These are phyloP conservation scores for Rhodamnia rubescens DNA, from an alignment of 345 rosid species.

Conservation along the genomic window DNA sequence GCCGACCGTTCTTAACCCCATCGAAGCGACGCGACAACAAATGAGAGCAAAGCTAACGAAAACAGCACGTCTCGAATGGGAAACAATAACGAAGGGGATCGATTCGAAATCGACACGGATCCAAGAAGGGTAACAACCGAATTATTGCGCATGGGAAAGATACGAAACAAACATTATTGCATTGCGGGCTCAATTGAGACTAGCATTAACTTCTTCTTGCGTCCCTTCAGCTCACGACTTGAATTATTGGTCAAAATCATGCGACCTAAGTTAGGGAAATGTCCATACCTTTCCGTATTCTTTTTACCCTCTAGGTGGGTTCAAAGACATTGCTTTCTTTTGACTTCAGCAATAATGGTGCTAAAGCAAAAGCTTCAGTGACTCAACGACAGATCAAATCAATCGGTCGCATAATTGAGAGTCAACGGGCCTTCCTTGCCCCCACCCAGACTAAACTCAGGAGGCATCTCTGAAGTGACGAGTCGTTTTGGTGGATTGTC, in stretches of 20 bases:
- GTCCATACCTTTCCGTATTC: not conserved
- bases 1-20: not conserved
- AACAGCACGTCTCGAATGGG: not conserved
- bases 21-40: not conserved
- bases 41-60: not conserved
- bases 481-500: not conserved
- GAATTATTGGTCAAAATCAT: not conserved
- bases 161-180: not conserved
- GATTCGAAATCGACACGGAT: not conserved
- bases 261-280: not conserved
- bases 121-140: not conserved
- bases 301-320: not conserved
- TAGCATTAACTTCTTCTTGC: not conserved
- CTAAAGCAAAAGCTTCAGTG: not conserved
- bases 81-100: not conserved
- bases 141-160: not conserved
- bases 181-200: not conserved
- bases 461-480: not conserved
- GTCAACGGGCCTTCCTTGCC: not conserved
- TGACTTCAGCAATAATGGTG: not conserved
- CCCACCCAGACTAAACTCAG: not conserved
- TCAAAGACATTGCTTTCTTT: not conserved
- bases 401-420: not conserved
- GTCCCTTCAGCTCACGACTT: not conserved
- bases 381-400: not conserved